Evolutionary conservation across 805 yeast species (phyloP), one percentile per base, ranked within the genome.

Genomic region (Kregervanrija fluxuum): DNA sequence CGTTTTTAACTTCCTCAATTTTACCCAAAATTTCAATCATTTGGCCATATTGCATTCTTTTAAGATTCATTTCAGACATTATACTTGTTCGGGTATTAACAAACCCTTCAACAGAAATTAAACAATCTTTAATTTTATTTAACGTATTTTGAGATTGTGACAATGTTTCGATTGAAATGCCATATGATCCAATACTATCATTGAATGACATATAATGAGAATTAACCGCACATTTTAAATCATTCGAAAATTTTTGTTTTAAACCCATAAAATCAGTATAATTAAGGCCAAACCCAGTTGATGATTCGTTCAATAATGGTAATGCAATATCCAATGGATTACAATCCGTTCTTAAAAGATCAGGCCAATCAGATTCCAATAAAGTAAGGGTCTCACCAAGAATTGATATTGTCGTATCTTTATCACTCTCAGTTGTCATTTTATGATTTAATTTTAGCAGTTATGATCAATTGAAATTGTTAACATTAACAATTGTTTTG

Each of bases 261-360:
- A 88, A 62, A 40, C 74, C 73, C 37, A 72, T 68, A 53, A 91
- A 91, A 48, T 86, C 89, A 1, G 71, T 71, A 46, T 72, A 71
- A 48, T 82, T 77, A 54, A 81, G 82, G 0, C 95, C 95, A 54
- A 86, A 66, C 0, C 98, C 98, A n/a, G 89, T 93, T 0, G 95
- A 85, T 2, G 95, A 80, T 54, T 81, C 82, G 62, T 91, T 97
- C 55, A 89, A 68, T 46, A 93, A 69, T 1, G 90, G 80, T 35
- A 91, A 69, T 0, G 96, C 96, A 42, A 82, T 69, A 54, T 88
- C 96, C 38, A 93, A 71, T 1, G 96, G 95, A 58, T 88, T 89
- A 44, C 87, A 78, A 41, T 77, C 73, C 8, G 70, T 71, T 1
- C 67, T 66, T 6, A 73, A 62, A 8, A 80, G 62, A 42, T 75